Evolutionary conservation across 805 yeast genomes (phyloP).

Genomic region (Myxozyma neglecta): DNA sequence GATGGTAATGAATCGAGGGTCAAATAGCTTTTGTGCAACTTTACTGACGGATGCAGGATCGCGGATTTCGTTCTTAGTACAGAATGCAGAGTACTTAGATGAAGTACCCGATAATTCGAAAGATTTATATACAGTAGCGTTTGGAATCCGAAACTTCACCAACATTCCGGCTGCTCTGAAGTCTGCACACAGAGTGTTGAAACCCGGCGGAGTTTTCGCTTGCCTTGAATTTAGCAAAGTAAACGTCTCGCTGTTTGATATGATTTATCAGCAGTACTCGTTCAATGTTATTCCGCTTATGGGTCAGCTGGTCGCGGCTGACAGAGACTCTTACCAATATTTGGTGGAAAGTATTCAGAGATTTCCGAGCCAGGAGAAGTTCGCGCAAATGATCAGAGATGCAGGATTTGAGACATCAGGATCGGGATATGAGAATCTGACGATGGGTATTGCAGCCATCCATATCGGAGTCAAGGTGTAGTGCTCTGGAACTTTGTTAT

Average conservation of each 20-base stretch:
- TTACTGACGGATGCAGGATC: conserved; percentile 24
- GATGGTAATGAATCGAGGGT: conserved; percentile 47
- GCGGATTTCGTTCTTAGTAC: conserved; percentile 78
- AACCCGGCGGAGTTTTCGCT: conserved; percentile 97
- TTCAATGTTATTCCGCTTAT: conserved; percentile 83
- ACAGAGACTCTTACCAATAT: conserved; percentile 93
- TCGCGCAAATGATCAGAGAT: conserved; percentile 85
- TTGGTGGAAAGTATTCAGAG: conserved; percentile 89
- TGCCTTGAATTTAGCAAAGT: conserved; percentile 95
- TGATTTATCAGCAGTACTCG: conserved; percentile 82
- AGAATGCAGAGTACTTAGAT: conserved; percentile 89
- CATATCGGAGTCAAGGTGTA: conserved; percentile 80
- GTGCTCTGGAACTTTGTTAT: not conserved
- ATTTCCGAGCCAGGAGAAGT: conserved; percentile 90
- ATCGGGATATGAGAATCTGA: conserved; percentile 87
- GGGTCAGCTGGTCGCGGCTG: conserved; percentile 95
- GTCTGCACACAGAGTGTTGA: conserved; percentile 93
- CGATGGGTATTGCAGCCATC: conserved; percentile 93
- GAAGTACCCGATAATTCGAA: conserved; percentile 80
- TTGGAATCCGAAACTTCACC: conserved; percentile 96
- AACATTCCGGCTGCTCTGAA: conserved; percentile 88
- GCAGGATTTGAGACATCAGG: conserved; percentile 94
- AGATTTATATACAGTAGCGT: conserved; percentile 94
- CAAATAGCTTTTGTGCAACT: conserved; percentile 36
- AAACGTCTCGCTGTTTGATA: conserved; percentile 64